phyloP scores from a whole-genome alignment of 495 filamentous ascomycete genomes.

The Neohortaea acidophila region DNA sequence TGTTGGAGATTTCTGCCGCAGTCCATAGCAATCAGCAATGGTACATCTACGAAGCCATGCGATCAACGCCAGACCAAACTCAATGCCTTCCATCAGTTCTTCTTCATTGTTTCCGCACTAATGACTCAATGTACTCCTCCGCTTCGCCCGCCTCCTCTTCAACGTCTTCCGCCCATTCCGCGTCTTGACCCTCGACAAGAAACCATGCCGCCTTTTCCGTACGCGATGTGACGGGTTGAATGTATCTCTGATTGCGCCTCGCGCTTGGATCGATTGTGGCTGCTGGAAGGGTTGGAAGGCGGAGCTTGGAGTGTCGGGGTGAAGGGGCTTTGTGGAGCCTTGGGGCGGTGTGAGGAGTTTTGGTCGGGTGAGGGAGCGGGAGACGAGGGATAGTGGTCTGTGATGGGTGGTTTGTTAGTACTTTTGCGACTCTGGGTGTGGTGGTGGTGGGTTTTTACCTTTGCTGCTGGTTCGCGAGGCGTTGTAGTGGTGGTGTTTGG shows the following conservation, averaged over 20 bases:
- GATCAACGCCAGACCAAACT: no score
- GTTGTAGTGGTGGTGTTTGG: not conserved
- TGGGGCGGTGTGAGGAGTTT: constrained; percentile 21
- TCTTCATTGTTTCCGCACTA: no score
- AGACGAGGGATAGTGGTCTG: constrained; percentile 27
- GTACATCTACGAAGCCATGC: no score
- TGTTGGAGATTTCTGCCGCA: no score
- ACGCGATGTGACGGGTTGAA: constrained; percentile 53
- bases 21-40: no score
- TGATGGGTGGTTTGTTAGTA: constrained; percentile 3
- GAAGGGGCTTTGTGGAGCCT: constrained; percentile 15
- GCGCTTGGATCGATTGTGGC: constrained; percentile 28
- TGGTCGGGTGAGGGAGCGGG: constrained; percentile 21
- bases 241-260: constrained; percentile 43
- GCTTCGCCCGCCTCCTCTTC: constrained; percentile 42
- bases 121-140: constrained; percentile 47
- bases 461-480: not conserved
- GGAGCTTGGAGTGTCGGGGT: constrained; percentile 32
- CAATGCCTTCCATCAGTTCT: no score
- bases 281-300: constrained; percentile 13
- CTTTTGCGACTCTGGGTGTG: constrained; percentile 7
- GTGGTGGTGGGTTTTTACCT: not conserved
- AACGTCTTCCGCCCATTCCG: constrained; percentile 41
- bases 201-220: constrained; percentile 56
- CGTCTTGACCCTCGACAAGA: constrained; percentile 42